Conservation (phyloP, 2,329 filamentous ascomycete genomes). For the Pseudocercospora macadamiae region DNA sequence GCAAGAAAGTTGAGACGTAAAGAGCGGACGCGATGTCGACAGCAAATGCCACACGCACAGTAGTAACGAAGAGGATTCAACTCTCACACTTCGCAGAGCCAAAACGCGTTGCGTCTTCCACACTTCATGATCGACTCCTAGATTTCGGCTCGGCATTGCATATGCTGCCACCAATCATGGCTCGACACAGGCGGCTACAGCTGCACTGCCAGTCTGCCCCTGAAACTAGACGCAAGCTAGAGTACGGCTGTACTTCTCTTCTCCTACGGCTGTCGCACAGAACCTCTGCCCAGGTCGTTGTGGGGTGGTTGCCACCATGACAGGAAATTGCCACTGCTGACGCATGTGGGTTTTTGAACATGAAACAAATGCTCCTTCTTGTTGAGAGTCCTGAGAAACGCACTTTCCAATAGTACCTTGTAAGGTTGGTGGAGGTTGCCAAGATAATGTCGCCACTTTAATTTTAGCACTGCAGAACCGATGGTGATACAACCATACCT, state of each 20-base stretch:
- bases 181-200: too few species aligned
- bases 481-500: slow-evolving; percentile 1
- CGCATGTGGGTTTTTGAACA: background rate
- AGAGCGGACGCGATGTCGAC: background rate
- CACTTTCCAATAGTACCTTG: background rate
- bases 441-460: background rate
- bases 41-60: background rate
- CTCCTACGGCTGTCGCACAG: too few species aligned
- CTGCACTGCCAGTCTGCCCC: too few species aligned
- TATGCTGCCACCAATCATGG: background rate
- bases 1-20: background rate
- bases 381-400: background rate
- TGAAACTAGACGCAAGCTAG: background rate
- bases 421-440: background rate
- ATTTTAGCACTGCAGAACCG: background rate
- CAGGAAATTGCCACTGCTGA: background rate
- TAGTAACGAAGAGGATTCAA: background rate
- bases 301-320: background rate
- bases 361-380: background rate
- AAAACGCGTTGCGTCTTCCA: slow-evolving; percentile 1
- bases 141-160: background rate
- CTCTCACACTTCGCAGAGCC: too few species aligned
- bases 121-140: background rate
- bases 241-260: background rate
- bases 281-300: too few species aligned